These are phyloP conservation scores for Paecilomyces variotii DNA, from an alignment of 2,329 filamentous ascomycete genomes.

Conservation along the genomic window DNA sequence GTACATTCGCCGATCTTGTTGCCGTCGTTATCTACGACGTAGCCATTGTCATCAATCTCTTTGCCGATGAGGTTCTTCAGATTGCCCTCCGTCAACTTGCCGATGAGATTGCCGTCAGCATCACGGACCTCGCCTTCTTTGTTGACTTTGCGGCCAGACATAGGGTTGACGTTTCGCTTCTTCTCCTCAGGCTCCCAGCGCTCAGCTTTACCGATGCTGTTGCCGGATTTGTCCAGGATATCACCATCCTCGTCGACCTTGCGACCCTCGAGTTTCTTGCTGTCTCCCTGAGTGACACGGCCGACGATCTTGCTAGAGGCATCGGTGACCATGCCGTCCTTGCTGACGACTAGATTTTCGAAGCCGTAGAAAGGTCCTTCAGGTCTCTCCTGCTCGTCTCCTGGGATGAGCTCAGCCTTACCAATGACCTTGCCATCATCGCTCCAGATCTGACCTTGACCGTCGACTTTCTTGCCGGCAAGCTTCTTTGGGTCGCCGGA, in stretches of 20 bases:
- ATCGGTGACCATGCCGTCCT: constrained; percentile 49
- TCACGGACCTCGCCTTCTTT: constrained; percentile 43
- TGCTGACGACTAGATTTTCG: constrained; percentile 47
- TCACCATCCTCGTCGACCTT: constrained; percentile 62
- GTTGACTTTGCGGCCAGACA: constrained; percentile 48
- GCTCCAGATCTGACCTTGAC: constrained; percentile 56
- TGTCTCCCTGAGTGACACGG: constrained; percentile 55
- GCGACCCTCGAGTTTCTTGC: constrained; percentile 57
- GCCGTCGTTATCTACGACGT: constrained; percentile 51
- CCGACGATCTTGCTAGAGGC: constrained; percentile 50
- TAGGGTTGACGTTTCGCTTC: constrained; percentile 50
- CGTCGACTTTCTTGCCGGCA: constrained; percentile 55
- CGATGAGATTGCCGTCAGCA: constrained; percentile 38
- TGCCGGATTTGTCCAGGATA: constrained; percentile 59
- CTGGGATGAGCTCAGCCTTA: constrained; percentile 49
- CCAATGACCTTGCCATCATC: constrained; percentile 55
- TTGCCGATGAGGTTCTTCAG: constrained; percentile 35
- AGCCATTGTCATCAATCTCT: constrained; percentile 42
- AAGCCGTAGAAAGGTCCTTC: constrained; percentile 56
- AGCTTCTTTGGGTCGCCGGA: constrained; percentile 51
- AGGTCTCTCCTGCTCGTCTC: constrained; percentile 38
- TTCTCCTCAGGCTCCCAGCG: constrained; percentile 57
- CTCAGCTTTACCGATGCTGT: constrained; percentile 59
- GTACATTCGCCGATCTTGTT: constrained; percentile 58
- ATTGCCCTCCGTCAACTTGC: constrained; percentile 38